Evolutionary conservation across 208 protist species (phyloP), one percentile per base, ranked within the genome.

Genomic region (Leishmania major): DNA sequence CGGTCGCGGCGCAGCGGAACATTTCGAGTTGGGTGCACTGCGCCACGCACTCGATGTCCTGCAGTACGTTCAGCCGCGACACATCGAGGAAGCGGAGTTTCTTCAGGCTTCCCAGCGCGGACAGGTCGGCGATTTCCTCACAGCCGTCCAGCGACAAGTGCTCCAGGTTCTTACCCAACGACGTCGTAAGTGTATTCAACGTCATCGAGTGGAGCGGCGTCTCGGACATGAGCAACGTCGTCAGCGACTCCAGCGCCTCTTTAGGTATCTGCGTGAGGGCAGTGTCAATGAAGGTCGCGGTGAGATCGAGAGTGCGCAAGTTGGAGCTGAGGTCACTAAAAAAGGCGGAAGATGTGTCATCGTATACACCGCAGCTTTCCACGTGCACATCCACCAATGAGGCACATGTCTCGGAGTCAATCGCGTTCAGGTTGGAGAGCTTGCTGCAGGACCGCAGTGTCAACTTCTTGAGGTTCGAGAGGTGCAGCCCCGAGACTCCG

Each of bases 1-100:
- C 79, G 10, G 91, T 84, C 35, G 90, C 78, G 15, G 87, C 86
- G 85, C 94, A 92, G 62, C 92, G 92, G 74, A 96, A 93, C 51
- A 96, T 84, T 84, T 97, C 94, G 8, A 97, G 83, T 64, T 91
- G 73, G 5, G 64, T 77, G 81, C 93, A 96, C 37, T 78, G 59
- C 45, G 82, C 62, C 22, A 95, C 67, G 71, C 86, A 87, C 13
- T 92, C 88, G 45, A 96, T 69, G 28, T 91, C 91, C n/a, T 93
- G 89, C 37, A 84, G 86, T 43, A 80, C 81, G 71, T 84, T 84
- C 45, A 89, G 85, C n/a, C 84, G 82, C n/a, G 92, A 93, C 17
- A 96, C 85, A 77, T 96, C 93, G 6, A 96, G 80, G 55, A 95
- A 96, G 35, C 93, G 89, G n/a, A 96, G 78, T 5, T 83, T 76